Evolutionary conservation across 2,329 filamentous ascomycete genomes (phyloP), one percentile per base, ranked within the genome.

Genomic region (Triangularia setosa): DNA sequence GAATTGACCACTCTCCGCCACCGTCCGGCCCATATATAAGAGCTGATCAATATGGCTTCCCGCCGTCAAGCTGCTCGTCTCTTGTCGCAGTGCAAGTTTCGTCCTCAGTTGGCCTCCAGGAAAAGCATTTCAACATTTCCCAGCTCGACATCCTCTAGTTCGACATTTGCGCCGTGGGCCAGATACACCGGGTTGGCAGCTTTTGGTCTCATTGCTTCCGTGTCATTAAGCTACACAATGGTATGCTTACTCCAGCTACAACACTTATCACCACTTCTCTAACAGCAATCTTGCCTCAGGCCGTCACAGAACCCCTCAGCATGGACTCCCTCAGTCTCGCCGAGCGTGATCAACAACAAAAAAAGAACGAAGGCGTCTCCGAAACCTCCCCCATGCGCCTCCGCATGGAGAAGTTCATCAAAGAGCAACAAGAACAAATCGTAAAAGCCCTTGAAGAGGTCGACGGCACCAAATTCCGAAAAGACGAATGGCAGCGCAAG

Each of bases 341-440:
- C 72, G 91, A 97, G 74, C 87, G 91, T 72, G 95, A 98, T 77
- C 87, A 86, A 68, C 83, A 92, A 67, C 84, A 87, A 70, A 97
- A 95, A 79, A 88, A 90, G 67, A 90, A 95, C 76, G 84, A 87
- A 63, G 87, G 87, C 68, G 84, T 98, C 58, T 89, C 83, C 57
- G 84, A 88, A 64, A 82, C 88, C 71, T 97, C 94, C 14, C 93
- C 95, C 1, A 98, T 99, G 94, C 93, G 95, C 62, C 84, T 99
- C 64, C 92, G 94, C 68, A 98, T 99, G 95, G 95, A 99, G 79
- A 87, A 91, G 72, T 91, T 98, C 75, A 96, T 98, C 78, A 95
- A 95, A 77, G 87, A 93, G 71, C 92, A 98, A 73, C 95, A 99
- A 75, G 86, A 91, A 72, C 86, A 90, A 67, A 99, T 99, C 65